Evolutionary conservation across 306 rosid genomes (phyloP).

Genomic region (Alnus glutinosa): DNA sequence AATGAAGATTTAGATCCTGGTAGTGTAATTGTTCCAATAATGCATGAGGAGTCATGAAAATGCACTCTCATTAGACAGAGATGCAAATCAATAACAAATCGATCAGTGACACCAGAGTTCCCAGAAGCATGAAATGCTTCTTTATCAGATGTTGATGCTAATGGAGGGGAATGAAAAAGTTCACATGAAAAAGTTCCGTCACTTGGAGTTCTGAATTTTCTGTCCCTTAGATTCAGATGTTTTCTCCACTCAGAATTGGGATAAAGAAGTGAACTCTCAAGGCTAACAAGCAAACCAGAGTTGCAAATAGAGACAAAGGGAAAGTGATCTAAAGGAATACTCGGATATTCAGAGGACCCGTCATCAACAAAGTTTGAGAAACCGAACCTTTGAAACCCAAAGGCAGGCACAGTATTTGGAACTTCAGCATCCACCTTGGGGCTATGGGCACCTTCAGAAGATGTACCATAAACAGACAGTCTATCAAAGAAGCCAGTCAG

Average conservation of each 20-base stretch:
- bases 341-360: constrained; percentile 62
- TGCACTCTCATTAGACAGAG: constrained; percentile 57
- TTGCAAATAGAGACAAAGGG: constrained; percentile 73
- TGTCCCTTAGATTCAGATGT: constrained; percentile 49
- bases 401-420: constrained; percentile 29
- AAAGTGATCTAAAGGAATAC: constrained; percentile 71
- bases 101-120: constrained; percentile 32
- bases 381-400: constrained; percentile 70
- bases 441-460: constrained; percentile 28
- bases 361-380: constrained; percentile 74
- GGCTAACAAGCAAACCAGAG: constrained; percentile 59
- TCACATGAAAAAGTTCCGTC: not conserved
- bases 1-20: constrained; percentile 61
- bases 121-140: constrained; percentile 38
- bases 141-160: constrained; percentile 29
- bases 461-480: constrained; percentile 43
- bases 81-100: constrained; percentile 49
- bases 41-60: constrained; percentile 88
- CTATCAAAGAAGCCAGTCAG: constrained; percentile 57
- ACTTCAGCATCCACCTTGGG: constrained; percentile 32
- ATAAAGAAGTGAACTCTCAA: constrained; percentile 57
- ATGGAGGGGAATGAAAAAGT: constrained; percentile 33
- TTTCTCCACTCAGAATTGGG: constrained; percentile 76
- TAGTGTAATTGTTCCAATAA: constrained; percentile 61
- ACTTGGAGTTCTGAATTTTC: constrained; percentile 41